These are phyloP conservation scores for Penicillium sp. DNA, from an alignment of 2,329 filamentous ascomycete species.

Conservation along the genomic window DNA sequence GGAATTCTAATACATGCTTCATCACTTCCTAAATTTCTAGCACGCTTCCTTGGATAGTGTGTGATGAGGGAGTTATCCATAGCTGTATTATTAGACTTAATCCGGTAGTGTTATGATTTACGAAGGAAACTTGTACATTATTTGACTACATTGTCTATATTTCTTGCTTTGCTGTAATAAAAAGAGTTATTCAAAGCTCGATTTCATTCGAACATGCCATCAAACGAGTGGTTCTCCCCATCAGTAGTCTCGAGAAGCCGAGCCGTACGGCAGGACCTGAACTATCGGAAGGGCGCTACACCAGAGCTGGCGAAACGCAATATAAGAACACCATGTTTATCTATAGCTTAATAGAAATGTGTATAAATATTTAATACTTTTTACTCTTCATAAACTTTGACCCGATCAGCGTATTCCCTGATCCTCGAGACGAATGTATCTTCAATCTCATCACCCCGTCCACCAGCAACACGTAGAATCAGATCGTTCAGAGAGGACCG, in stretches of 20 bases:
- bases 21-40: not conserved
- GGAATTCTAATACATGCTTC: not conserved
- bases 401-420: slow-evolving; percentile 76
- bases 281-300: not conserved
- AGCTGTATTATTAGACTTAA: slow-evolving; percentile 28
- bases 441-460: slow-evolving; percentile 77
- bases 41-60: slow-evolving; percentile 11
- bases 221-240: not conserved
- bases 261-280: not conserved
- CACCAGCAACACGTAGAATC: slow-evolving; percentile 83
- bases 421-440: slow-evolving; percentile 83
- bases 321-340: not conserved
- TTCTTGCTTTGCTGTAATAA: slow-evolving; percentile 3
- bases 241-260: not conserved
- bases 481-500: slow-evolving; percentile 88
- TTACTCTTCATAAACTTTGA: slow-evolving; percentile 77
- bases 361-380: slow-evolving; percentile 19
- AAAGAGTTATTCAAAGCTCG: not conserved
- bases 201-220: slow-evolving; percentile 7
- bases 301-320: not conserved
- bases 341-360: not conserved
- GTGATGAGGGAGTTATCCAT: slow-evolving; percentile 18
- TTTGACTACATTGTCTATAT: slow-evolving; percentile 13
- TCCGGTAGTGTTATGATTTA: slow-evolving; percentile 30
- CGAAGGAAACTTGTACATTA: slow-evolving; percentile 26